Evolutionary conservation across 2,329 filamentous ascomycete genomes (phyloP).

Genomic region (Aspergillus bombycis): DNA sequence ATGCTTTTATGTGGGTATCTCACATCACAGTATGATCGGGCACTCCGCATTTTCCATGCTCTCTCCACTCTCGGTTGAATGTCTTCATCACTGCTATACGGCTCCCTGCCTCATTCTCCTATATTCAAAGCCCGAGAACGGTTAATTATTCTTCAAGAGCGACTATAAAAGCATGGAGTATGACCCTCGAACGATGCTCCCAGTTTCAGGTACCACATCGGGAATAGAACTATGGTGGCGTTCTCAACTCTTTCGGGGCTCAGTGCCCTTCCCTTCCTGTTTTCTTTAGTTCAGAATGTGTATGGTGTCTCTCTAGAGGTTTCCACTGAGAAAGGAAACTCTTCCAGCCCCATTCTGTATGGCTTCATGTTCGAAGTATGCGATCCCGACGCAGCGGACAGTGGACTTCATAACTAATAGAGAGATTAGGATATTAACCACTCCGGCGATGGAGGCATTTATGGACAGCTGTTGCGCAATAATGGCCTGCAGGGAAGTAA

Average conservation of each 20-base stretch:
- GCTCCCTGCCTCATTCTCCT: not conserved
- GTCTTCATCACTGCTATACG: not conserved
- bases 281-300: conserved; percentile 6
- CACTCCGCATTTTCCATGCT: not conserved
- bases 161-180: not conserved
- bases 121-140: not conserved
- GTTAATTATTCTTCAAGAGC: not conserved
- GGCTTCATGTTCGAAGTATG: conserved; percentile 49
- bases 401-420: not conserved
- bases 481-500: conserved; percentile 65
- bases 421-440: conserved; percentile 62
- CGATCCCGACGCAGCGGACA: not conserved
- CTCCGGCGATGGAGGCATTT: conserved; percentile 72
- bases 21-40: not conserved
- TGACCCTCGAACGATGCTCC: not conserved
- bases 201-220: not conserved
- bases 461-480: conserved; percentile 72
- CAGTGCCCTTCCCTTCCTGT: conserved; percentile 8
- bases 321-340: conserved; percentile 38
- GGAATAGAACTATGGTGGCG: conserved; percentile 9
- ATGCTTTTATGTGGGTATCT: not conserved
- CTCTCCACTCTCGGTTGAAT: conserved; percentile 7
- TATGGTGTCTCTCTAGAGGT: conserved; percentile 15
- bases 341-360: conserved; percentile 43
- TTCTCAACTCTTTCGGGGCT: conserved; percentile 16